These are phyloP conservation scores for Dichotomocladium elegans DNA, from an alignment of 371 early-diverging fungal species.

Conservation along the genomic window DNA sequence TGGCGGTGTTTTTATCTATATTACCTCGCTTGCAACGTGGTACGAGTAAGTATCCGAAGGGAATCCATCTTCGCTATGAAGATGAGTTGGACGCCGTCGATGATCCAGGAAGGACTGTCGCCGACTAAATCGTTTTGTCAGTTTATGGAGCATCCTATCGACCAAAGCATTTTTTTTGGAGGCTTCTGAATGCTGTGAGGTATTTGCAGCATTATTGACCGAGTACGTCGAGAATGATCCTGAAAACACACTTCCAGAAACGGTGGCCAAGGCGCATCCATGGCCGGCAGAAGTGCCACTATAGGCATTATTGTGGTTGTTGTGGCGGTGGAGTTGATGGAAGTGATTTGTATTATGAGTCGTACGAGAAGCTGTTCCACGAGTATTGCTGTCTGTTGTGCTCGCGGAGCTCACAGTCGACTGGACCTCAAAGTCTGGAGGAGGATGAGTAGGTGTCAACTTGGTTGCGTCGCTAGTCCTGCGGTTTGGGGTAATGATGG, in stretches of 20 bases:
- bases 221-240: too few relatives aligned
- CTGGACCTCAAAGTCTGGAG: slow-evolving; percentile 8
- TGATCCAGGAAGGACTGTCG: background rate
- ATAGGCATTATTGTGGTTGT: background rate
- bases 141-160: slow-evolving; percentile 7
- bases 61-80: background rate
- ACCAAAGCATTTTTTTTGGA: slow-evolving; percentile 9
- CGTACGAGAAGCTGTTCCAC: background rate
- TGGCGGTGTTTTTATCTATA: background rate
- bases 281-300: background rate
- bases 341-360: background rate
- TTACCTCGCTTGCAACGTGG: slow-evolving; percentile 4
- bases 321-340: background rate
- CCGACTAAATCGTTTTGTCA: background rate
- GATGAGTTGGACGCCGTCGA: background rate
- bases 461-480: slow-evolving; percentile 10
- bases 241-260: too few relatives aligned
- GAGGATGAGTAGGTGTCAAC: background rate
- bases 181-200: background rate
- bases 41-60: background rate
- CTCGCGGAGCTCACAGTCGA: background rate
- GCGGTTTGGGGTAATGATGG: slow-evolving; percentile 24
- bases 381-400: background rate
- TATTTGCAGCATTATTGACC: background rate
- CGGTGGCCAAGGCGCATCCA: too few relatives aligned